Conservation (phyloP, 208 protist genomes). For the Crithidia expoeki region DNA sequence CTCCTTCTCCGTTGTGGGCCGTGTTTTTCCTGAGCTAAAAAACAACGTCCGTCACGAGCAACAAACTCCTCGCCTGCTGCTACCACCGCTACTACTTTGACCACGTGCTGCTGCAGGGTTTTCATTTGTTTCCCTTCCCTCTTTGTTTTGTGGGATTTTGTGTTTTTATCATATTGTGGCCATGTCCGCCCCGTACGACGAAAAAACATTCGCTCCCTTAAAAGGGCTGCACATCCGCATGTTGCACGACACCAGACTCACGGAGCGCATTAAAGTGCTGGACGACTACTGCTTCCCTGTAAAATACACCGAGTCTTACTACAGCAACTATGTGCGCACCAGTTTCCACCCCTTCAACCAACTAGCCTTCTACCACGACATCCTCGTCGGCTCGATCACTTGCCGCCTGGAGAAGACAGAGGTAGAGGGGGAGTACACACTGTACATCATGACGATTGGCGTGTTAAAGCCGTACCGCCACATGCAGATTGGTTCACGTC, state of each 20-base stretch:
- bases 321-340: constrained; percentile 68
- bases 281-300: constrained; percentile 82
- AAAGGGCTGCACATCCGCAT: constrained; percentile 71
- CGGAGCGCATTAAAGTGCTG: constrained; percentile 80
- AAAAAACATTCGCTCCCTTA: constrained; percentile 39
- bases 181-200: constrained; percentile 35
- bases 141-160: constrained; percentile 13
- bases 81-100: no score
- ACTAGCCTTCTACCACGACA: constrained; percentile 89
- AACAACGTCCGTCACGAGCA: no score
- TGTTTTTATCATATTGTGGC: not conserved
- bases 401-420: constrained; percentile 81
- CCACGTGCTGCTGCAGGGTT: no score
- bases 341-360: constrained; percentile 74
- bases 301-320: constrained; percentile 86
- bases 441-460: constrained; percentile 95
- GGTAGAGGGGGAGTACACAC: constrained; percentile 47
- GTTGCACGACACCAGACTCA: constrained; percentile 66
- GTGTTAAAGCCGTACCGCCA: constrained; percentile 92
- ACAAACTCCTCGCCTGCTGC: no score
- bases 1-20: no score
- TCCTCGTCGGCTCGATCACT: constrained; percentile 91
- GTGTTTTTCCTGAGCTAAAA: no score
- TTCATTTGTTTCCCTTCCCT: not conserved
- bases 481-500: constrained; percentile 78